Percentiles rank a stretch among this genome's conserved stretches.
phyloP scores from a whole-genome alignment of 371 early-diverging fungal species.

The Sporodiniella umbellata region DNA sequence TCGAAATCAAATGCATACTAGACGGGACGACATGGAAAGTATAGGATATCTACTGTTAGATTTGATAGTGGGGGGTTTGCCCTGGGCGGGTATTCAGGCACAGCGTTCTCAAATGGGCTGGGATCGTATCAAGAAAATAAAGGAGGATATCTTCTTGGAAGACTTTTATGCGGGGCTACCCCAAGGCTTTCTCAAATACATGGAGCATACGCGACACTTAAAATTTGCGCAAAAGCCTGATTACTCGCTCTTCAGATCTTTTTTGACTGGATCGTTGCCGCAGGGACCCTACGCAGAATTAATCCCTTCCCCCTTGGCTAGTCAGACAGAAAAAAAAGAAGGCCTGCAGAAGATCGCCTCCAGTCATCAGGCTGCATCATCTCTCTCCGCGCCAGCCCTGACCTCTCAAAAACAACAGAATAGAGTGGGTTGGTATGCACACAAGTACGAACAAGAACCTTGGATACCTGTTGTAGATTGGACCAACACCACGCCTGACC shows the following conservation, averaged over 20 bases:
- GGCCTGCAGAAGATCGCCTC: conserved; percentile 10
- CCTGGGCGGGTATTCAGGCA: conserved; percentile 65
- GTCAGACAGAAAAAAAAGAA: conserved; percentile 19
- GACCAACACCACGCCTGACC: conserved; percentile 3
- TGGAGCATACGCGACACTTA: conserved; percentile 75
- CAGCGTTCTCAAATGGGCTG: conserved; percentile 55
- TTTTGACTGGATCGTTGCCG: conserved; percentile 33
- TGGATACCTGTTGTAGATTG: conserved; percentile 27
- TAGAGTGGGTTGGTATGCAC: conserved; percentile 30
- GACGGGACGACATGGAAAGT: conserved; percentile 63
- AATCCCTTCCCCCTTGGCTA: conserved; percentile 26
- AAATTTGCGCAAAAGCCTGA: conserved; percentile 91
- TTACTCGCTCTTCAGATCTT: conserved; percentile 63
- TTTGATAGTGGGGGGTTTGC: conserved; percentile 50
- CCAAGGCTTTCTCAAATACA: conserved; percentile 52
- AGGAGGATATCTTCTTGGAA: conserved; percentile 45
- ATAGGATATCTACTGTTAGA: conserved; percentile 60
- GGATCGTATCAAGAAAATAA: conserved; percentile 59
- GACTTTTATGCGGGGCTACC: conserved; percentile 60
- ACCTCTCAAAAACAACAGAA: conserved; percentile 13
- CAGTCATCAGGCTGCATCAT: neutral
- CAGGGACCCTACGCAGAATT: conserved; percentile 21
- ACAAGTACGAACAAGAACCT: conserved; percentile 21
- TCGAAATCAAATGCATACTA: conserved; percentile 51
- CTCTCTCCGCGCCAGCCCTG: conserved; percentile 3